Conservation (phyloP, 2,329 filamentous ascomycete species). For the Trichoderma polysporum region DNA sequence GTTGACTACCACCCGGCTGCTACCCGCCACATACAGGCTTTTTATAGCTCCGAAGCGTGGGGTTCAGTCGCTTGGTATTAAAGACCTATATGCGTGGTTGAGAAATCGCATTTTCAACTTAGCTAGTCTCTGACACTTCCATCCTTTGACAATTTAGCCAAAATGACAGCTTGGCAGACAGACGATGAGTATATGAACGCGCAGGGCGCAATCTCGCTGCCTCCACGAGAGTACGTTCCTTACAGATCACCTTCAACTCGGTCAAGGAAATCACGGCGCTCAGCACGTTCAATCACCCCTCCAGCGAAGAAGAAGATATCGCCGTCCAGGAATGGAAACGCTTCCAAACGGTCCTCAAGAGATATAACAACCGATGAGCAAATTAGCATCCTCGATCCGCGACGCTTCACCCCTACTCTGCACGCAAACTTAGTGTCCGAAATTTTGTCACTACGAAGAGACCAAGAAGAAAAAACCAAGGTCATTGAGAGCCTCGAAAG, state of each 20-base stretch:
- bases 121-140: background rate
- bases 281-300: slow-evolving; percentile 66
- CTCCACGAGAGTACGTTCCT: slow-evolving; percentile 69
- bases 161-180: slow-evolving; percentile 60
- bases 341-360: slow-evolving; percentile 52
- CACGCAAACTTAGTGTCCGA: slow-evolving; percentile 95
- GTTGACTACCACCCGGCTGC: background rate
- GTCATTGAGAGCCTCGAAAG: slow-evolving; percentile 83
- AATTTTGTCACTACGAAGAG: slow-evolving; percentile 80
- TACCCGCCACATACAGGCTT: slow-evolving; percentile 7
- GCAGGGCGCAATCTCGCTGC: slow-evolving; percentile 58
- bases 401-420: slow-evolving; percentile 90
- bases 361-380: slow-evolving; percentile 66
- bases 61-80: background rate
- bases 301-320: slow-evolving; percentile 56
- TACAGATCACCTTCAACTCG: slow-evolving; percentile 69
- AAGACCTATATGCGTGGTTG: background rate
- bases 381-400: slow-evolving; percentile 77
- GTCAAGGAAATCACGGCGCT: slow-evolving; percentile 62
- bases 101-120: background rate
- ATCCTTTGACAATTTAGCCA: slow-evolving; percentile 22
- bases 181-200: slow-evolving; percentile 60
- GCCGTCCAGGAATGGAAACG: slow-evolving; percentile 49
- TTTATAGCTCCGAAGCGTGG: slow-evolving; percentile 19
- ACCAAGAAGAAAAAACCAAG: slow-evolving; percentile 85